Conservation (phyloP, 352 stramenopile genomes). For the Saprolegnia parasitica region DNA sequence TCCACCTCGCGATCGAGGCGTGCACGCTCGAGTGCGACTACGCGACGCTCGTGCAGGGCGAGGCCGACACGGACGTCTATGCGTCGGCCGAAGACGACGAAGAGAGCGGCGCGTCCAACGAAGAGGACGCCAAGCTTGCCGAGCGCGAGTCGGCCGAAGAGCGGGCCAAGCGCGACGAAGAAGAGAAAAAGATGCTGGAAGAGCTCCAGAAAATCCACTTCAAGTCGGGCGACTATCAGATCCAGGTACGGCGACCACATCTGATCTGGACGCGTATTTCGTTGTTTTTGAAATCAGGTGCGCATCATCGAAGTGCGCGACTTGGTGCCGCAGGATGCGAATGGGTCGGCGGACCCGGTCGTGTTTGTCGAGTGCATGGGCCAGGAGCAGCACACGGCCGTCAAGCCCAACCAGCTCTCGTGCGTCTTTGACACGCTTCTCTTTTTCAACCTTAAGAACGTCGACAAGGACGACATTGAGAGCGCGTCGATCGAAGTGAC, state of each 20-base stretch:
- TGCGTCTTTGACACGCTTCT: constrained; percentile 89
- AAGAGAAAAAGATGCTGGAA: constrained; percentile 67
- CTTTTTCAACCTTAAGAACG: constrained; percentile 82
- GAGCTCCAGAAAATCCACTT: constrained; percentile 75
- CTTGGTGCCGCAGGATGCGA: constrained; percentile 80
- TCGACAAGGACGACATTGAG: constrained; percentile 72
- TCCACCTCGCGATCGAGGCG: constrained; percentile 61
- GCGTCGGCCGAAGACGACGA: constrained; percentile 27
- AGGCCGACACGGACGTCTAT: constrained; percentile 38
- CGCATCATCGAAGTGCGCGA: constrained; percentile 89
- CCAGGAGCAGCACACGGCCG: constrained; percentile 69
- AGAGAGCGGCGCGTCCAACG: constrained; percentile 21
- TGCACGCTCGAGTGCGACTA: constrained; percentile 53
- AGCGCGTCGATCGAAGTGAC: constrained; percentile 72
- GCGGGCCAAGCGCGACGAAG: constrained; percentile 56
- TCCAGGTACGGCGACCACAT: constrained; percentile 36
- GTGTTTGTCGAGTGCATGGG: constrained; percentile 79
- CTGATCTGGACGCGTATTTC: not conserved
- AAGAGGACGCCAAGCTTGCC: constrained; percentile 30
- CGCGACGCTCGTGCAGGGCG: constrained; percentile 58
- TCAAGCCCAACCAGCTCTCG: constrained; percentile 79
- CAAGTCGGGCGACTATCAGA: constrained; percentile 76
- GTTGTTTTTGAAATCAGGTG: constrained; percentile 26
- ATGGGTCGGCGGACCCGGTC: constrained; percentile 85
- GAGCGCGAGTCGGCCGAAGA: constrained; percentile 45